Evolutionary conservation across 768 basidiomycete genomes (phyloP).

Genomic region (Terana coerulea): DNA sequence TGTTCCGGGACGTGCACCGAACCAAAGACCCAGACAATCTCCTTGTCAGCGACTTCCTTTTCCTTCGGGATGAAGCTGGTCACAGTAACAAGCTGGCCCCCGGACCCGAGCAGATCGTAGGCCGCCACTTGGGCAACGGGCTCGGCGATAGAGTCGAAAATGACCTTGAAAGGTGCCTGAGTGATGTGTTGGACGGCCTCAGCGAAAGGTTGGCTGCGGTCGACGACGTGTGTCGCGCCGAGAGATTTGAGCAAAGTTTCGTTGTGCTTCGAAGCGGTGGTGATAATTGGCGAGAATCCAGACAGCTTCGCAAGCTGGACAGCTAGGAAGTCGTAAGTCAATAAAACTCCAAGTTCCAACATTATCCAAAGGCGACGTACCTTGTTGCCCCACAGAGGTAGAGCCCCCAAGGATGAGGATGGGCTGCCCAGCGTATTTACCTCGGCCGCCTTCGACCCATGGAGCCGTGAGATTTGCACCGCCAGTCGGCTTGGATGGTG

Average conservation of each 20-base stretch:
- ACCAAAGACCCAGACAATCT: constrained; percentile 41
- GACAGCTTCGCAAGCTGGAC: constrained; percentile 27
- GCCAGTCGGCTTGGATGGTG: background rate
- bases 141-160: constrained; percentile 22
- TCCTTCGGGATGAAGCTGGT: constrained; percentile 11
- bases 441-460: constrained; percentile 21
- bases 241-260: constrained; percentile 21
- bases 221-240: constrained; percentile 29
- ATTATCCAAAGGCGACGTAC: constrained; percentile 15
- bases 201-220: constrained; percentile 15
- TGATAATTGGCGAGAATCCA: constrained; percentile 29
- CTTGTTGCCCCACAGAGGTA: constrained; percentile 27
- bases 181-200: constrained; percentile 14
- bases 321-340: constrained; percentile 10
- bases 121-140: constrained; percentile 19
- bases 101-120: constrained; percentile 20
- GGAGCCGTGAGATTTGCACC: constrained; percentile 28
- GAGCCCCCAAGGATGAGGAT: constrained; percentile 29
- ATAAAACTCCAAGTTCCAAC: background rate
- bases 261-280: constrained; percentile 26
- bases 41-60: constrained; percentile 35
- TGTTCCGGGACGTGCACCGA: constrained; percentile 6
- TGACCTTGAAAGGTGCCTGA: constrained; percentile 18
- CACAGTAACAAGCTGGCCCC: constrained; percentile 20
- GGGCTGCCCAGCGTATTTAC: constrained; percentile 30